Evolutionary conservation across 495 filamentous ascomycete genomes (phyloP).

Genomic region (Entonaema liquescens): DNA sequence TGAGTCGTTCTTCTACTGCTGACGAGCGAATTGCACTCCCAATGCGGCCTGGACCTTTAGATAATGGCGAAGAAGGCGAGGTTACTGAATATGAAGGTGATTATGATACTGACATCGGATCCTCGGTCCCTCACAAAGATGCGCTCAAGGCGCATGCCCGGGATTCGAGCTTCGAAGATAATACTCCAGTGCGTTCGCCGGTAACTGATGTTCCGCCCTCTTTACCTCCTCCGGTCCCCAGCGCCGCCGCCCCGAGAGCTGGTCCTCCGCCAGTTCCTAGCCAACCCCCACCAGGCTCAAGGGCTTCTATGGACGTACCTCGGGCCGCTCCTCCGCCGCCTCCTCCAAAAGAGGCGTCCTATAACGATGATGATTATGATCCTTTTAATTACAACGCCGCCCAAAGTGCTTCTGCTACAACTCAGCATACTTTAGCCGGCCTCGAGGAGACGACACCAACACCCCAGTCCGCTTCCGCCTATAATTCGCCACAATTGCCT

Average conservation of each 20-base stretch:
- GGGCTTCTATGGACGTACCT: slow-evolving; percentile 72
- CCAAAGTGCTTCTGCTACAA: slow-evolving; percentile 36
- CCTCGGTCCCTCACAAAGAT: slow-evolving; percentile 88
- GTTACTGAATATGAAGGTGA: slow-evolving; percentile 96
- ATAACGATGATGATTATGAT: slow-evolving; percentile 76
- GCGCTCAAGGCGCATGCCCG: slow-evolving; percentile 83
- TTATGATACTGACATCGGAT: slow-evolving; percentile 97
- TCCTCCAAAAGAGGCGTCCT: slow-evolving; percentile 60
- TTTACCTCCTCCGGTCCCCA: slow-evolving; percentile 57
- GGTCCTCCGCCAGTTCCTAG: slow-evolving; percentile 68
- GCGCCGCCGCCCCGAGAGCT: slow-evolving; percentile 46
- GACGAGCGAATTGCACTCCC: slow-evolving; percentile 57
- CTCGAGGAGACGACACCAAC: slow-evolving; percentile 31
- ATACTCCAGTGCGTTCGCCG: slow-evolving; percentile 57
- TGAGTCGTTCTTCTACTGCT: slow-evolving; percentile 68
- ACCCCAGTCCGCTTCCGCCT: slow-evolving; percentile 58
- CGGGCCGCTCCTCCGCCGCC: slow-evolving; percentile 73
- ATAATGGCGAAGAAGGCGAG: slow-evolving; percentile 79
- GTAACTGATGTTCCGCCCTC: slow-evolving; percentile 52
- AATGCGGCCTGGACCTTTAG: slow-evolving; percentile 53
- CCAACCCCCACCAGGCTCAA: slow-evolving; percentile 61
- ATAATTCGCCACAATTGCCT: slow-evolving; percentile 62
- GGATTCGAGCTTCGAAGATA: slow-evolving; percentile 74
- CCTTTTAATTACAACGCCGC: slow-evolving; percentile 70
- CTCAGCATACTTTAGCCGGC: slow-evolving; percentile 23